These are phyloP conservation scores for Cryptomeria japonica DNA, from an alignment of 75 land plant genomes.

Conservation along the genomic window DNA sequence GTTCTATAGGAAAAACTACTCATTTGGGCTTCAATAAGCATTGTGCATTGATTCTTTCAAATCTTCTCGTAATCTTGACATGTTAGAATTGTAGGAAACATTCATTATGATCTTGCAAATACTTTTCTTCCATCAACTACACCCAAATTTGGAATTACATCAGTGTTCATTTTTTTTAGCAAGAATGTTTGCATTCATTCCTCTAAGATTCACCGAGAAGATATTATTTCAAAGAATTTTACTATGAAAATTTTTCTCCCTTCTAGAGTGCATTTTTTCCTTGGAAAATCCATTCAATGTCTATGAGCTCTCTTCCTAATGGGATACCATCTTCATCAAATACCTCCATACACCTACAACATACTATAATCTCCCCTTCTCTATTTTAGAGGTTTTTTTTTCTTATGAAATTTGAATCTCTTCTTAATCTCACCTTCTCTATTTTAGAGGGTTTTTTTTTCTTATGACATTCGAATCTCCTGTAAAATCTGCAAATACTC, in stretches of 20 bases:
- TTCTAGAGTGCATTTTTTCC: not conserved
- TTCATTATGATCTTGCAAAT: not conserved
- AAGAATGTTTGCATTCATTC: not conserved
- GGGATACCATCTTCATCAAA: no score
- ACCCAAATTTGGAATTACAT: not conserved
- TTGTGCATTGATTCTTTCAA: not conserved
- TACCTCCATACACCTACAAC: no score
- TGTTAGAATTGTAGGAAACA: not conserved
- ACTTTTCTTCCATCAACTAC: not conserved
- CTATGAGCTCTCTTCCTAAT: not conserved
- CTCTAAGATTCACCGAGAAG: not conserved
- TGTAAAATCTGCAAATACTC: no score
- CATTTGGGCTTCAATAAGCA: not conserved
- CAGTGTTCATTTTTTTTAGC: not conserved
- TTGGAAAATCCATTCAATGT: not conserved
- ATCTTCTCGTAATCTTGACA: not conserved
- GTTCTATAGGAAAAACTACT: not conserved
- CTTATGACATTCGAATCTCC: no score
- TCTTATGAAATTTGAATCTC: no score
- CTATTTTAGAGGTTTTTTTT: no score
- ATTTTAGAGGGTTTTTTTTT: no score
- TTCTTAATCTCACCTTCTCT: no score
- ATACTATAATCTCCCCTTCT: no score
- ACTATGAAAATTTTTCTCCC: not conserved
- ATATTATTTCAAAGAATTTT: not conserved